Base-by-base conservation (phyloP, 73 alveolate genomes). In the Stentor coeruleus region DNA sequence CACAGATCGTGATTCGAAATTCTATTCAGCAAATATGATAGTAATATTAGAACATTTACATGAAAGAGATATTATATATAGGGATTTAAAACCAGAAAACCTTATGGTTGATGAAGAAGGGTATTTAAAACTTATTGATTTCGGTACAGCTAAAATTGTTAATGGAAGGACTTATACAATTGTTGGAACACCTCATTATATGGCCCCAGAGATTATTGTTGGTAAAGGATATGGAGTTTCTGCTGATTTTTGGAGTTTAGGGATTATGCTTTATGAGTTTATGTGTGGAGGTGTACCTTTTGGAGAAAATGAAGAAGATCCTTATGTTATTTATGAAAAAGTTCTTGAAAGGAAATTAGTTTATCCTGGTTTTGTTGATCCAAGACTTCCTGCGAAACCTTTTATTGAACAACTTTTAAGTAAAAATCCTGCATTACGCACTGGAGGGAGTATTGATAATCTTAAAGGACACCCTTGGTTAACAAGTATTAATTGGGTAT, bases 1-100 rank as follows among this genome's bases (percentile, higher is more conserved):
- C 57, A 86, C 76, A 38, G 74, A 82, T 3, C 57, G 58, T 26
- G 84, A 85, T 38, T 79, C 89, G n/a, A 59, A 86, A 81, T 87
- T 87, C 80, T 87, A 87, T 36, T 14, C 82, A 20, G 87, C 84
- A 30, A 58, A 81, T 20, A 37, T 85, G 37, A 81, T 85, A 26
- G 58, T 85, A 31, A 41, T 84, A 35, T 58, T 92, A 74, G 96
- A 92, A 84, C 91, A 91, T 84, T 60, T 92, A 77, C 96, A 92
- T 59, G 84, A 84, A 37, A 91, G 76, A 59, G 74, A 87, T 76
- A 84, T 90, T 41, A 81, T 87, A 38, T 91, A 91, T 77, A 59
- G 98, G 20, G 96, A 92, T 87, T 74, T 92, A 57, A 91, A 90
- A 58, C 98, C 98, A 35, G 93, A 92, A 83, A 92, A 92, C 84